Evolutionary conservation across 2,329 filamentous ascomycete species (phyloP).

Genomic region (Phaeosphaeria sp.): DNA sequence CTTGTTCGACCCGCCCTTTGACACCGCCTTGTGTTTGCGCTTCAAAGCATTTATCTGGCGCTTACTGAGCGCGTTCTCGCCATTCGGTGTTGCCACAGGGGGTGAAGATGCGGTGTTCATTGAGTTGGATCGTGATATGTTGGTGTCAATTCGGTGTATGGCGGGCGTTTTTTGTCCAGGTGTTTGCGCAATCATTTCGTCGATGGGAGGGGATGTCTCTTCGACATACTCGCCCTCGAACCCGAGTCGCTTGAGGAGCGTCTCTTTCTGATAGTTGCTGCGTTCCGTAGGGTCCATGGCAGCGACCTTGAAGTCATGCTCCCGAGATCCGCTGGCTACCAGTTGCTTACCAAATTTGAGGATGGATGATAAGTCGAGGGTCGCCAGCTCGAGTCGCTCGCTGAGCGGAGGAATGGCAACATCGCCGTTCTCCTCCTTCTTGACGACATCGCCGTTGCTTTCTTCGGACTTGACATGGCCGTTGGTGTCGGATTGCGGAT

Average conservation of each 20-base stretch:
- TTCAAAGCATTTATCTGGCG: slow-evolving; percentile 94
- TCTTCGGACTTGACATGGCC: slow-evolving; percentile 66
- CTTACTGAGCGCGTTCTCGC: slow-evolving; percentile 72
- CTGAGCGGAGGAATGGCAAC: slow-evolving; percentile 52
- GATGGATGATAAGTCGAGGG: slow-evolving; percentile 79
- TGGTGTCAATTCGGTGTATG: slow-evolving; percentile 60
- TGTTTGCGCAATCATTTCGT: slow-evolving; percentile 61
- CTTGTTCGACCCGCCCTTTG: slow-evolving; percentile 88
- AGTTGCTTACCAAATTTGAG: slow-evolving; percentile 84
- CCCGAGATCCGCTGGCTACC: slow-evolving; percentile 79
- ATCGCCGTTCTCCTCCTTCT: slow-evolving; percentile 62
- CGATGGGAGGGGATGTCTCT: slow-evolving; percentile 75
- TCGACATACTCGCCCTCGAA: slow-evolving; percentile 84
- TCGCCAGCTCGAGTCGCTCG: slow-evolving; percentile 73
- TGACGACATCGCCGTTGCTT: slow-evolving; percentile 46
- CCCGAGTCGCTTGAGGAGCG: slow-evolving; percentile 79
- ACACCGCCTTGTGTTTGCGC: slow-evolving; percentile 88
- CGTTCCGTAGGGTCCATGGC: slow-evolving; percentile 81
- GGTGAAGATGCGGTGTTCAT: slow-evolving; percentile 57
- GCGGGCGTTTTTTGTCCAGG: slow-evolving; percentile 45
- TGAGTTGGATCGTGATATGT: slow-evolving; percentile 54
- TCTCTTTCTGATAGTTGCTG: slow-evolving; percentile 88
- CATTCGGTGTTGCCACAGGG: slow-evolving; percentile 50
- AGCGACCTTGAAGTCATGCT: slow-evolving; percentile 84
- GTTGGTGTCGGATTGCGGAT: slow-evolving; percentile 46